Evolutionary conservation across 2,329 filamentous ascomycete genomes (phyloP).

Genomic region (Madurella mycetomatis): DNA sequence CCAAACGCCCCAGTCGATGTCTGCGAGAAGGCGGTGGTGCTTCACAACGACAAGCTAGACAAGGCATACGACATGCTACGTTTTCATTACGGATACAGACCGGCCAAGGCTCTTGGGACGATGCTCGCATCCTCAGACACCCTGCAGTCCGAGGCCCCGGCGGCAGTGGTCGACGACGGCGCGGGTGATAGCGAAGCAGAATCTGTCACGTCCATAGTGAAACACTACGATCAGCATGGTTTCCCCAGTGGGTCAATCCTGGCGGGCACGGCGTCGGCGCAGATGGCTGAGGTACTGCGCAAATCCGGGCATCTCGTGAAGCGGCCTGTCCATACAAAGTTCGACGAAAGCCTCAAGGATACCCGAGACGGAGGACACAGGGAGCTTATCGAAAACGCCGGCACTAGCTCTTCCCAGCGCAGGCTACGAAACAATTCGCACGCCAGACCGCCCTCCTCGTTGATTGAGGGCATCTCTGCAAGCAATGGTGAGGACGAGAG

Average conservation of each 20-base stretch:
- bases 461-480: too few species aligned
- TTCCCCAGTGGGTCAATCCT: constrained; percentile 39
- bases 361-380: constrained; percentile 3
- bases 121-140: constrained; percentile 3
- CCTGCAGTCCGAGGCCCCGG: not conserved
- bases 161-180: constrained; percentile 18
- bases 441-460: too few species aligned
- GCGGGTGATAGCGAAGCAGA: constrained; percentile 28
- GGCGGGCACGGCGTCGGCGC: constrained; percentile 32
- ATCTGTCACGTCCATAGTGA: constrained; percentile 27
- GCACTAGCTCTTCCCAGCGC: not conserved
- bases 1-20: constrained; percentile 35
- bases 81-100: not conserved
- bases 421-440: too few species aligned
- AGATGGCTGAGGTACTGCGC: constrained; percentile 33
- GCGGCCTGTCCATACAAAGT: constrained; percentile 25
- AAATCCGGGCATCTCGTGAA: constrained; percentile 28
- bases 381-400: not conserved
- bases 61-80: constrained; percentile 33
- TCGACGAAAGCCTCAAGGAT: constrained; percentile 18
- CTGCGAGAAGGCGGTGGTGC: constrained; percentile 35
- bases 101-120: not conserved
- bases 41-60: constrained; percentile 33
- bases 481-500: constrained; percentile 3
- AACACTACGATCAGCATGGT: constrained; percentile 35